phyloP scores from a whole-genome alignment of 2,329 filamentous ascomycete species.

The Aspergillus glaucus region DNA sequence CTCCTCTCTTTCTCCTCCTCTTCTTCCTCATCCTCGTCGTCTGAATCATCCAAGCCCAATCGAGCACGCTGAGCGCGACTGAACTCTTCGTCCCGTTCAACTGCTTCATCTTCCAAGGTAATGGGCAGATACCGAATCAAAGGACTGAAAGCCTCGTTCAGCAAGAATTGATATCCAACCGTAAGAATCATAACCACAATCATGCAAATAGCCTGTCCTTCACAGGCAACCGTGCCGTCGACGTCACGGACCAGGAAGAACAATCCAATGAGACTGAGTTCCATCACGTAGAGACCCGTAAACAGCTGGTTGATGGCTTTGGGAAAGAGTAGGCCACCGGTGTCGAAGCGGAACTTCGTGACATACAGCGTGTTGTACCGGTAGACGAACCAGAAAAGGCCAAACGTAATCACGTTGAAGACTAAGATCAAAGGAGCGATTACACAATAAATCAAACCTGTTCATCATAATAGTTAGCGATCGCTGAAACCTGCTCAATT shows the following conservation, averaged over 20 bases:
- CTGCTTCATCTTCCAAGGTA: conserved; percentile 91
- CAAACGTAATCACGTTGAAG: conserved; percentile 90
- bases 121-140: conserved; percentile 86
- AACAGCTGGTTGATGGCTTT: conserved; percentile 93
- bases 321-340: conserved; percentile 85
- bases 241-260: conserved; percentile 71
- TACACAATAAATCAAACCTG: conserved; percentile 73
- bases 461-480: conserved; percentile 4
- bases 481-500: background rate
- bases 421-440: conserved; percentile 85
- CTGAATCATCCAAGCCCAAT: conserved; percentile 54
- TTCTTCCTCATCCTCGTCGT: conserved; percentile 42
- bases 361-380: conserved; percentile 97
- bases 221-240: conserved; percentile 51
- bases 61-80: conserved; percentile 68
- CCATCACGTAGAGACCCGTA: conserved; percentile 90
- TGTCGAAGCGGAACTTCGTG: conserved; percentile 81
- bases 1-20: conserved; percentile 41
- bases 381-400: conserved; percentile 86
- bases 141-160: conserved; percentile 79
- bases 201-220: conserved; percentile 78
- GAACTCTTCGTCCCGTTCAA: conserved; percentile 84
- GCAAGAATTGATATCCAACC: conserved; percentile 66
- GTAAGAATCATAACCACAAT: conserved; percentile 68
- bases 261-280: conserved; percentile 78